Percentiles rank a stretch among this genome's conserved stretches.
Conservation (phyloP, 2,329 filamentous ascomycete genomes). For the Talaromyces albobiverticillius region DNA sequence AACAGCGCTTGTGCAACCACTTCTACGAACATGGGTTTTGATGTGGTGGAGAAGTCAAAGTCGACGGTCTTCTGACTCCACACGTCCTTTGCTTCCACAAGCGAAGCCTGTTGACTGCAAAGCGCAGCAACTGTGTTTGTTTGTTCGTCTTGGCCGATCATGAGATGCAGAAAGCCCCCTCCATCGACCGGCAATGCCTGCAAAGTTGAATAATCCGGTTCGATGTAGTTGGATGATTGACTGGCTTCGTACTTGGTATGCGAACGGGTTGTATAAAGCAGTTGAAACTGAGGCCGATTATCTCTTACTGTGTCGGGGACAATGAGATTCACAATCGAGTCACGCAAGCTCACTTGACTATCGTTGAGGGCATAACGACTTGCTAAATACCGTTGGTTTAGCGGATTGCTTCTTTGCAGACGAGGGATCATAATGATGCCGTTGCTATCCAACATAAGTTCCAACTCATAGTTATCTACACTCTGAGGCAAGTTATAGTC, state of each 20-base stretch:
- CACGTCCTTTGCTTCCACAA: background rate
- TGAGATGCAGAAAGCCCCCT: background rate
- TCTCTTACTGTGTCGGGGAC: background rate
- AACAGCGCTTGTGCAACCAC: background rate
- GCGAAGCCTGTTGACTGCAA: background rate
- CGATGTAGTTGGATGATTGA: background rate
- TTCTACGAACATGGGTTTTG: background rate
- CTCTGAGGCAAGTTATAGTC: background rate
- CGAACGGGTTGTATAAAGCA: no score
- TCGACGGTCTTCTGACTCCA: background rate
- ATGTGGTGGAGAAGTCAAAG: constrained; percentile 23
- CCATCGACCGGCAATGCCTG: background rate
- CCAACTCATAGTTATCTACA: background rate
- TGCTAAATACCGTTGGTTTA: background rate
- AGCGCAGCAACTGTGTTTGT: constrained; percentile 13
- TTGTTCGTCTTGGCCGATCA: background rate
- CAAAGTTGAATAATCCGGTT: background rate
- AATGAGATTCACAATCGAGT: background rate
- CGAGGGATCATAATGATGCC: background rate
- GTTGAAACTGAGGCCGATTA: background rate
- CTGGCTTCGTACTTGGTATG: background rate
- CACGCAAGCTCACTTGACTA: background rate
- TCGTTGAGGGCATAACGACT: background rate
- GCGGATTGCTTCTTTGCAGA: background rate
- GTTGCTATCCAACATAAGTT: background rate